Base-by-base conservation (phyloP, 768 basidiomycete genomes). In the Auricularia heimuer region DNA sequence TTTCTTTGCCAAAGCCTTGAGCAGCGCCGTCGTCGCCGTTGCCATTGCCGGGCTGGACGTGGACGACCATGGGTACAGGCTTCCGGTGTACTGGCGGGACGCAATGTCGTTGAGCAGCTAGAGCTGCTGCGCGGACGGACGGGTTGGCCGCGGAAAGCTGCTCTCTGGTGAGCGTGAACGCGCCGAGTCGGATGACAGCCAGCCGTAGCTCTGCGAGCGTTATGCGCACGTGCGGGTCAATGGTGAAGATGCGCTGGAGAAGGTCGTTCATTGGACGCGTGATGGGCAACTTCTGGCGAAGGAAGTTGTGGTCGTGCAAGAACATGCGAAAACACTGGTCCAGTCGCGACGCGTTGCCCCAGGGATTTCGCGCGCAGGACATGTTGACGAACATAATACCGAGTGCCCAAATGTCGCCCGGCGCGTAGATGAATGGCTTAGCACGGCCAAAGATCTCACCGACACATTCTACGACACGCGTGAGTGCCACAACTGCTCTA, bases 311-410 rank as follows among this genome's bases (percentile, higher is more conserved):
- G 70, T 92, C 79, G 67, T 80, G 76, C 65, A 91, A 81, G 75
- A 92, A 99, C 0, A 83, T 81, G 8, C 77, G 71, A 81, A 94
- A 99, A 3, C 92, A 94, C 67, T 83, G 82, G 76, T 94, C 90
- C 35, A 67, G 11, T 10, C 4, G 12, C 11, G 56, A 69, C 7
- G 91, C 90, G 69, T 83, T 81, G 63, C 82, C 79, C 93, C 92
- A 94, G 11, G 90, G 89, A 68, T 86, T 87, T 33, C 88, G 82
- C 18, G 87, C 86, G 64, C 86, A 86, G 60, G 89, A 84, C 77
- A 96, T 83, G 74, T 92, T 94, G 68, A 88, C 81, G 64, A 96
- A 81, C 67, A 96, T 89, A 67, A 96, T 81, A n/a, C 88, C 89
- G n/a, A 90, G 74, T 7, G 89, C 80, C 89, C 89, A 90, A 65